Evolutionary conservation across 1,284 basidiomycete genomes (phyloP).

Genomic region (Cutaneotrichosporon mucoides): DNA sequence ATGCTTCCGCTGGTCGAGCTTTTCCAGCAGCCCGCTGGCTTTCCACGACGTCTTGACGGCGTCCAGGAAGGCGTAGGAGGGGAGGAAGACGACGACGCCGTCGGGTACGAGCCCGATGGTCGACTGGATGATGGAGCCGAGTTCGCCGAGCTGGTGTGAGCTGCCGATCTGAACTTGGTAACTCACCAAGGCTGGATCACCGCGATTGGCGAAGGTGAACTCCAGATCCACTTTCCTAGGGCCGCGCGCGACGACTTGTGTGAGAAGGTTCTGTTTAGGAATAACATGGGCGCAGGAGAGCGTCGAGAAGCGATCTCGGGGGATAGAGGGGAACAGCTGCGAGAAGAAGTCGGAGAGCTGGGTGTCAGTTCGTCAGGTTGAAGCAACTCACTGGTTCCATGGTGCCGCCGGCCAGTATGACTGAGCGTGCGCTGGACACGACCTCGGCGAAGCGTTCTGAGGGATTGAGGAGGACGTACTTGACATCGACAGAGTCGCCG

Average conservation of each 20-base stretch:
- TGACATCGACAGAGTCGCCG: conserved; percentile 54
- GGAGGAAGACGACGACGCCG: conserved; percentile 90
- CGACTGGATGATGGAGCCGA: conserved; percentile 78
- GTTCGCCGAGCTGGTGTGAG: conserved; percentile 64
- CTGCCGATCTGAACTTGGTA: neutral
- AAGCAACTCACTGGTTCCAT: conserved; percentile 76
- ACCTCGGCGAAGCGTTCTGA: conserved; percentile 79
- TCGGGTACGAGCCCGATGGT: conserved; percentile 72
- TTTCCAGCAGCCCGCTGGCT: conserved; percentile 56
- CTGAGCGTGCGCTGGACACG: conserved; percentile 69
- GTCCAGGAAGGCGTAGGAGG: conserved; percentile 82
- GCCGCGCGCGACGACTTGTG: conserved; percentile 71
- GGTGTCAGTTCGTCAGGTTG: too few species aligned
- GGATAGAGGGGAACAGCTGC: conserved; percentile 73
- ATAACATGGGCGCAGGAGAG: conserved; percentile 95
- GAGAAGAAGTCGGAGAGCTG: conserved; percentile 83
- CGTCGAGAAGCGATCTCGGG: conserved; percentile 61
- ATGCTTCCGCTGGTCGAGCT: conserved; percentile 69
- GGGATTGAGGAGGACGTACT: conserved; percentile 93
- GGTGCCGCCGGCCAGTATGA: conserved; percentile 90
- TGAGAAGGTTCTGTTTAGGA: conserved; percentile 70
- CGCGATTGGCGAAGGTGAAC: conserved; percentile 76
- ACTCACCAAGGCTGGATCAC: conserved; percentile 63
- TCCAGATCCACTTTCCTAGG: conserved; percentile 71
- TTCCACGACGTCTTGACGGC: conserved; percentile 66